Conservation (phyloP, 2,329 filamentous ascomycete genomes). For the Coleophoma cylindrospora region DNA sequence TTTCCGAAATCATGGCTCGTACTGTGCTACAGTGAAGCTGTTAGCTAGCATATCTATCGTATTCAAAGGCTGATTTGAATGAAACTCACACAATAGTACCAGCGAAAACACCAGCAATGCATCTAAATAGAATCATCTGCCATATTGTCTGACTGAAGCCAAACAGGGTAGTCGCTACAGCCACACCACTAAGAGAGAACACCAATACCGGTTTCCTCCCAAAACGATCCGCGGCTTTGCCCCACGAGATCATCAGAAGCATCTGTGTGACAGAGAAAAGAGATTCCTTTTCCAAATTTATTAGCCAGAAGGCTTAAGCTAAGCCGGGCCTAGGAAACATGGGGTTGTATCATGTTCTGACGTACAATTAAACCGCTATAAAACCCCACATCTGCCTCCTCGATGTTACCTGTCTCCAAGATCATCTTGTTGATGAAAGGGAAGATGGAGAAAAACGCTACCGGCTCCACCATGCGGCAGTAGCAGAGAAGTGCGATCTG, state of each 20-base stretch:
- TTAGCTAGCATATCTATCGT: too few relatives aligned
- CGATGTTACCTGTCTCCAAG: constrained; percentile 55
- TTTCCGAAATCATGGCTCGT: constrained; percentile 72
- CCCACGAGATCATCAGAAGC: constrained; percentile 73
- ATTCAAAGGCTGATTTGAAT: too few relatives aligned
- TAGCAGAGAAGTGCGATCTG: constrained; percentile 73
- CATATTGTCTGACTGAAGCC: constrained; percentile 61
- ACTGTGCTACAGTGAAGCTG: constrained; percentile 38
- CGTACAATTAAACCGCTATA: constrained; percentile 67
- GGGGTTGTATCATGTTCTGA: not conserved
- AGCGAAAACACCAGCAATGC: constrained; percentile 67
- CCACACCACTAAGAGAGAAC: constrained; percentile 58
- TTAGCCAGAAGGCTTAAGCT: too few relatives aligned
- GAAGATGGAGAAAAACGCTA: constrained; percentile 81
- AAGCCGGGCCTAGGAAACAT: too few relatives aligned
- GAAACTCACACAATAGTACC: constrained; percentile 58
- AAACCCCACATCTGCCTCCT: constrained; percentile 67
- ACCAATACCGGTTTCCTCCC: constrained; percentile 72
- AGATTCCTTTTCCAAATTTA: constrained; percentile 37
- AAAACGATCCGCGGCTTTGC: constrained; percentile 58
- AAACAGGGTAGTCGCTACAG: constrained; percentile 58
- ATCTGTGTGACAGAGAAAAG: constrained; percentile 74
- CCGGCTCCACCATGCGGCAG: constrained; percentile 66
- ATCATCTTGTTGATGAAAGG: constrained; percentile 79
- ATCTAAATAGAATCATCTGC: constrained; percentile 72